Base-by-base conservation (phyloP, 306 rosid species). In the Citrullus amarus region DNA sequence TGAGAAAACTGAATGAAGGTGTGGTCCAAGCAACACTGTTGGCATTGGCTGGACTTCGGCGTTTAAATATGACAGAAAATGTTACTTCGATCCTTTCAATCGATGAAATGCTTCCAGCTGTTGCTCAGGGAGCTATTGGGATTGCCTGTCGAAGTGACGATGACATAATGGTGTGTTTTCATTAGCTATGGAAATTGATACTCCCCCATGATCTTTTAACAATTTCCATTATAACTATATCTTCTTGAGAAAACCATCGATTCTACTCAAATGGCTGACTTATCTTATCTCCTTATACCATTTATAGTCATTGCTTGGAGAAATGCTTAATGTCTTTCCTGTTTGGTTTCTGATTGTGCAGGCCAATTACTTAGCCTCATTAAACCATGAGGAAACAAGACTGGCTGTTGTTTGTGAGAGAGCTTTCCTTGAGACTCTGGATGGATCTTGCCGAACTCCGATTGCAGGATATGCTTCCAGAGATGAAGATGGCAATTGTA, bases 21-120 rank as follows among this genome's bases (percentile, higher is more conserved):
- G 96, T 91, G 61, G 99, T 95, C 84, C 89, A 92, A 81, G 99
- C 99, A 72, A 95, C 99, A n/a, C 78, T 95, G 55, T 83, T 95
- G 88, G 99, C 97, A 10, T 82, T 95, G 77, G 99, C 99, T 80
- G 97, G 99, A 75, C 92, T 95, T 46, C 90, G 86, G 63, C 99
- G 99, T 63, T 86, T 95, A 81, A 78, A 76, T 59, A 88, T 88
- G 90, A 86, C 90, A 0, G 92, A 88, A 69, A 85, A 86, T 57
- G 92, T 86, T 16, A 83, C 88, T 62, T 83, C 90, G 14, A 54
- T 83, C 71, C 88, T 88, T 51, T 79, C 88, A 46, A 80, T 81
- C 9, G 90, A 88, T n/a, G 90, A 88, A 62, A 88, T 88, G 92
- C 92, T 88, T 81, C 92, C 92, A 4, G 90, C 92, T 20, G 92